Evolutionary conservation across 2,329 filamentous ascomycete genomes (phyloP).

Genomic region (Pseudogymnoascus sp.): DNA sequence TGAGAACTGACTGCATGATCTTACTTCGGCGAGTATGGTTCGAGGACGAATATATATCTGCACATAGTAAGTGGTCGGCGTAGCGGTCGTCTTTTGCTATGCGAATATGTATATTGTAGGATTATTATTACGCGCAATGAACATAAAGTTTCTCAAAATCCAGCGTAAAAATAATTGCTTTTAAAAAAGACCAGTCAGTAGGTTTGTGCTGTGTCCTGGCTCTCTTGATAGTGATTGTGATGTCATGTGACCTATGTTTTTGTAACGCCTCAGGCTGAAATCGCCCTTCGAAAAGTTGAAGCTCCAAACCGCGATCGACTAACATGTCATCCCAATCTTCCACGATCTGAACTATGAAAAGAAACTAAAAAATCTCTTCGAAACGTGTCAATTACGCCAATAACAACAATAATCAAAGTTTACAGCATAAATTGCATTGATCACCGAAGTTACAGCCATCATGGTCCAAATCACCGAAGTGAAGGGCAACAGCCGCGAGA

Average conservation of each 20-base stretch:
- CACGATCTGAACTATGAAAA: background rate
- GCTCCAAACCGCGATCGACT: conserved; percentile 6
- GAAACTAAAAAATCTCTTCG: background rate
- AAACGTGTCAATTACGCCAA: conserved; percentile 7
- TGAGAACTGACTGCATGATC: conserved; percentile 1
- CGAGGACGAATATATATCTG: conserved; percentile 4
- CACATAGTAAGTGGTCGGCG: conserved; percentile 4
- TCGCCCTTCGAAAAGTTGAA: conserved; percentile 8
- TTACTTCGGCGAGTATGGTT: background rate
- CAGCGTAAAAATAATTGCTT: background rate
- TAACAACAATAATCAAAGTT: background rate
- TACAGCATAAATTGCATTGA: conserved; percentile 2
- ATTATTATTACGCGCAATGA: conserved; percentile 3
- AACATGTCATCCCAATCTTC: background rate
- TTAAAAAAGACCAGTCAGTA: background rate
- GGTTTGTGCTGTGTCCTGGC: background rate
- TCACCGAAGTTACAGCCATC: conserved; percentile 25
- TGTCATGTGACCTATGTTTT: conserved; percentile 6
- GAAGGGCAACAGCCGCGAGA: conserved; percentile 89
- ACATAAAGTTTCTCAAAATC: background rate
- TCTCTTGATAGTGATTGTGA: background rate
- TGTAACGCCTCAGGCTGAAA: conserved; percentile 8
- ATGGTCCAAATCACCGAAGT: conserved; percentile 93
- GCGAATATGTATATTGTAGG: conserved; percentile 8
- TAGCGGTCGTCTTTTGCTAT: conserved; percentile 4